Evolutionary conservation across 1,139 yeast species (phyloP).

Genomic region (Scheffersomyces segobiensis): DNA sequence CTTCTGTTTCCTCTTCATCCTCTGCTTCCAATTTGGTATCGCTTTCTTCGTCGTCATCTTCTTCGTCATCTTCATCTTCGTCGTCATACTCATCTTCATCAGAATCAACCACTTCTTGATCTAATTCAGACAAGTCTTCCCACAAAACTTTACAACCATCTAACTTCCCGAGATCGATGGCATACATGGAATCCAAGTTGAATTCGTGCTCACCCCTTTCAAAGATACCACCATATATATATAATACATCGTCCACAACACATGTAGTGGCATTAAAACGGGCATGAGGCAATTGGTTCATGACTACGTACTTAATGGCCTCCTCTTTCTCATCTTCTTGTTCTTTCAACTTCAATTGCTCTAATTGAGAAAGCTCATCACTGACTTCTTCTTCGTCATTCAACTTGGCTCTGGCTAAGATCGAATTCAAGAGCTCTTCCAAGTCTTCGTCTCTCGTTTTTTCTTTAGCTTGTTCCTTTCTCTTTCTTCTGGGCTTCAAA

Average conservation of each 20-base stretch:
- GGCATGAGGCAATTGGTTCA: slow-evolving; percentile 76
- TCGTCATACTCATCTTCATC: slow-evolving; percentile 66
- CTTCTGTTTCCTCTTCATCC: slow-evolving; percentile 61
- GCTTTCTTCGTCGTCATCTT: slow-evolving; percentile 54
- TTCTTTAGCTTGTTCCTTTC: slow-evolving; percentile 43
- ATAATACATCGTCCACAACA: slow-evolving; percentile 81
- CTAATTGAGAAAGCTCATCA: slow-evolving; percentile 39
- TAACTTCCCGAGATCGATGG: slow-evolving; percentile 79
- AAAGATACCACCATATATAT: slow-evolving; percentile 90
- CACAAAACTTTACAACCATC: slow-evolving; percentile 89
- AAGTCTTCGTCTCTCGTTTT: slow-evolving; percentile 75
- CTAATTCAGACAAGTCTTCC: slow-evolving; percentile 77
- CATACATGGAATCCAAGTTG: slow-evolving; percentile 80
- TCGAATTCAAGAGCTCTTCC: slow-evolving; percentile 74
- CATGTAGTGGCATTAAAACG: slow-evolving; percentile 86
- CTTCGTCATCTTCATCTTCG: slow-evolving; percentile 65
- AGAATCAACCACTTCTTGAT: slow-evolving; percentile 55
- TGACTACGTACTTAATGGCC: slow-evolving; percentile 53
- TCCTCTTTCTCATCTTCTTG: slow-evolving; percentile 40
- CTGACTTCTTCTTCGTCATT: slow-evolving; percentile 56
- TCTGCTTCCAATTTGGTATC: slow-evolving; percentile 53
- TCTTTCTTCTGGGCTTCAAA: slow-evolving; percentile 63
- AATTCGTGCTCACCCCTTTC: slow-evolving; percentile 87
- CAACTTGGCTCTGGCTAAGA: slow-evolving; percentile 70
- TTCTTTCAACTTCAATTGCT: slow-evolving; percentile 37